Conservation (phyloP, 176 grass and related monocot species). For the Paspalum vaginatum region DNA sequence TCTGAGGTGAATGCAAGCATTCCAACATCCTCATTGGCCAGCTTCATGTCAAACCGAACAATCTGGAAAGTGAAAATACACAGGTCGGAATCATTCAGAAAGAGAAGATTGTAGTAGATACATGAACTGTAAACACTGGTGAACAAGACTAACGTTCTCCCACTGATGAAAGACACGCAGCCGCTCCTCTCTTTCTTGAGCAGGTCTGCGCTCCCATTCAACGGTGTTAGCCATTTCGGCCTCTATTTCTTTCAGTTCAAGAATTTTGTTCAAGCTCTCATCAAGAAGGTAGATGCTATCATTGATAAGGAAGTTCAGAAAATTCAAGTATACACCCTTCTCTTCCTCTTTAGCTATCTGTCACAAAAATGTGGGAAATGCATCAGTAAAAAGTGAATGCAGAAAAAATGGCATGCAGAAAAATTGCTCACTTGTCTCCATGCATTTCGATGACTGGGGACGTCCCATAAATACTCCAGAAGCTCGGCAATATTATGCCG, state of each 20-base stretch:
- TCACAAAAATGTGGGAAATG: slow-evolving; percentile 1
- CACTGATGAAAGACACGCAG: slow-evolving; percentile 82
- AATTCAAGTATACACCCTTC: slow-evolving; percentile 96
- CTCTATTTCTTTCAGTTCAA: slow-evolving; percentile 95
- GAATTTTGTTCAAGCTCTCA: slow-evolving; percentile 98
- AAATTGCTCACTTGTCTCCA: slow-evolving; percentile 72
- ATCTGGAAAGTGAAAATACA: slow-evolving; percentile 71
- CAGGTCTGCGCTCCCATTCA: slow-evolving; percentile 77
- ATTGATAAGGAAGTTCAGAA: slow-evolving; percentile 96
- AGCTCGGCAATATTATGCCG: slow-evolving; percentile 98
- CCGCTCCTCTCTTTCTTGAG: slow-evolving; percentile 95
- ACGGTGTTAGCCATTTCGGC: slow-evolving; percentile 84
- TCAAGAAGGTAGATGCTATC: slow-evolving; percentile 99
- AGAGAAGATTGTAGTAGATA: neutral
- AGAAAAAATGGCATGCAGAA: slow-evolving; percentile 24
- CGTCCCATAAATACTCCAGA: slow-evolving; percentile 95
- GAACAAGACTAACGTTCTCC: slow-evolving; percentile 78
- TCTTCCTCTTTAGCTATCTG: slow-evolving; percentile 96
- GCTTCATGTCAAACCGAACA: slow-evolving; percentile 96
- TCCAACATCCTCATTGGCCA: slow-evolving; percentile 96
- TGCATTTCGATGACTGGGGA: slow-evolving; percentile 87
- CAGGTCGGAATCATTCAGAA: slow-evolving; percentile 21
- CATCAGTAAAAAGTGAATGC: slow-evolving; percentile 27
- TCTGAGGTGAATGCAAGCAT: slow-evolving; percentile 99
- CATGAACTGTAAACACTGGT: slow-evolving; percentile 6